Evolutionary conservation across 164 flowering plant species (phyloP).

Genomic region (Dillenia suffruticosa): DNA sequence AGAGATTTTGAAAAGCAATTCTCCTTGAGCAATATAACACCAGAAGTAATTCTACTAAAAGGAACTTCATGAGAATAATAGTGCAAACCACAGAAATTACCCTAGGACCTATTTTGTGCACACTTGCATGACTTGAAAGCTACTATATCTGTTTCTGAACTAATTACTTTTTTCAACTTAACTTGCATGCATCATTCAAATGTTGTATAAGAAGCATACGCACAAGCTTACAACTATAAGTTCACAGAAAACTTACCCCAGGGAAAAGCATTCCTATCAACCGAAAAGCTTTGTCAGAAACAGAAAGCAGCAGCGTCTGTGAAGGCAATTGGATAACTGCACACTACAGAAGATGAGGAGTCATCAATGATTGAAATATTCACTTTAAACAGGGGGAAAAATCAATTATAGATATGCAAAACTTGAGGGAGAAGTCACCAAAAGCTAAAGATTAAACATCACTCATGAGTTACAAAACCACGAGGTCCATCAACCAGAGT

Average conservation of each 20-base stretch:
- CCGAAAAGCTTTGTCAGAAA: slow-evolving; percentile 92
- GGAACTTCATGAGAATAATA: neutral
- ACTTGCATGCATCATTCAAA: too few relatives aligned
- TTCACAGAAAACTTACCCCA: slow-evolving; percentile 50
- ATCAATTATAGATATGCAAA: neutral
- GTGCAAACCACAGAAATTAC: neutral
- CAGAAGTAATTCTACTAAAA: neutral
- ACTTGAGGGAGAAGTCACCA: neutral
- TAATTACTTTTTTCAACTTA: too few relatives aligned
- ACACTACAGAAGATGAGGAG: slow-evolving; percentile 43
- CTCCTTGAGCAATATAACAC: too few relatives aligned
- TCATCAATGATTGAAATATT: neutral
- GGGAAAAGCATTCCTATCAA: slow-evolving; percentile 99
- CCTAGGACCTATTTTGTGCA: too few relatives aligned
- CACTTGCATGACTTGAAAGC: too few relatives aligned
- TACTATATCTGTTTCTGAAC: too few relatives aligned
- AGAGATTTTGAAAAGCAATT: too few relatives aligned
- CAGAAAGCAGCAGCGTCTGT: slow-evolving; percentile 91
- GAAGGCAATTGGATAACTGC: slow-evolving; percentile 94
- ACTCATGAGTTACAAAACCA: too few relatives aligned
- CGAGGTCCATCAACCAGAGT: too few relatives aligned
- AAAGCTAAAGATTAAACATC: too few relatives aligned
- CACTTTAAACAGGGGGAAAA: neutral
- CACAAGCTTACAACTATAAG: slow-evolving; percentile 3
- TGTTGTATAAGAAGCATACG: neutral